phyloP scores from a whole-genome alignment of 2,329 filamentous ascomycete genomes.

The Orbilia blumenaviensis region DNA sequence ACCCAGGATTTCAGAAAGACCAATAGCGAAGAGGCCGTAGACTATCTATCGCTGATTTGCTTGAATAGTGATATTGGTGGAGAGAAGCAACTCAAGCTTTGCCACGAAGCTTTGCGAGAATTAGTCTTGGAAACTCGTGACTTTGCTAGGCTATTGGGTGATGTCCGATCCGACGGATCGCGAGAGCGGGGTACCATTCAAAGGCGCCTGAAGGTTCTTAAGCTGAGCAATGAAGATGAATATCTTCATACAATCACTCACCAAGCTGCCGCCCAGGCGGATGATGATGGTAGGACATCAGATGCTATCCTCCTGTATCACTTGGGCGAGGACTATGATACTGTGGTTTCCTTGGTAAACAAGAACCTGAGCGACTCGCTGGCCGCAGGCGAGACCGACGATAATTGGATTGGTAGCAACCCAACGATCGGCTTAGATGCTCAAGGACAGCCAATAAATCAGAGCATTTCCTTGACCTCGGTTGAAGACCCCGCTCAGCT shows the following conservation, averaged over 20 bases:
- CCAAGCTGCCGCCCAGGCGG: slow-evolving; percentile 88
- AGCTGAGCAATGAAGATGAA: slow-evolving; percentile 78
- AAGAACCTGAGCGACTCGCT: slow-evolving; percentile 89
- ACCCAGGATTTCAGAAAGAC: slow-evolving; percentile 94
- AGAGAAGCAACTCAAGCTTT: slow-evolving; percentile 79
- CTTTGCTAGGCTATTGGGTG: slow-evolving; percentile 91
- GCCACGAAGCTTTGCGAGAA: slow-evolving; percentile 91
- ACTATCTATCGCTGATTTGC: slow-evolving; percentile 91
- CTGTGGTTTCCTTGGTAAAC: slow-evolving; percentile 88
- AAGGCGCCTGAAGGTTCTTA: slow-evolving; percentile 81
- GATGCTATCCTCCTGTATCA: slow-evolving; percentile 96
- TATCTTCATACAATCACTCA: slow-evolving; percentile 92
- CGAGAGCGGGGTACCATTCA: slow-evolving; percentile 89
- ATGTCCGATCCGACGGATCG: slow-evolving; percentile 84
- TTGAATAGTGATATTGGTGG: slow-evolving; percentile 85
- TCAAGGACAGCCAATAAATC: slow-evolving; percentile 60
- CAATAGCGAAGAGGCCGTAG: slow-evolving; percentile 85
- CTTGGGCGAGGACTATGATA: slow-evolving; percentile 92
- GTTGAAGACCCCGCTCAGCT: slow-evolving; percentile 74
- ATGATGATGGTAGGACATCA: slow-evolving; percentile 90
- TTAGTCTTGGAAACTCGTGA: slow-evolving; percentile 96
- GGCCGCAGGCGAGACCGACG: slow-evolving; percentile 80
- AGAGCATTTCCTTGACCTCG: slow-evolving; percentile 69
- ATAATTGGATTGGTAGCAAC: slow-evolving; percentile 77
- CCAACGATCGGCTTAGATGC: slow-evolving; percentile 60